Conservation (phyloP, 1,284 basidiomycete genomes). For the Leucoagaricus sp. region DNA sequence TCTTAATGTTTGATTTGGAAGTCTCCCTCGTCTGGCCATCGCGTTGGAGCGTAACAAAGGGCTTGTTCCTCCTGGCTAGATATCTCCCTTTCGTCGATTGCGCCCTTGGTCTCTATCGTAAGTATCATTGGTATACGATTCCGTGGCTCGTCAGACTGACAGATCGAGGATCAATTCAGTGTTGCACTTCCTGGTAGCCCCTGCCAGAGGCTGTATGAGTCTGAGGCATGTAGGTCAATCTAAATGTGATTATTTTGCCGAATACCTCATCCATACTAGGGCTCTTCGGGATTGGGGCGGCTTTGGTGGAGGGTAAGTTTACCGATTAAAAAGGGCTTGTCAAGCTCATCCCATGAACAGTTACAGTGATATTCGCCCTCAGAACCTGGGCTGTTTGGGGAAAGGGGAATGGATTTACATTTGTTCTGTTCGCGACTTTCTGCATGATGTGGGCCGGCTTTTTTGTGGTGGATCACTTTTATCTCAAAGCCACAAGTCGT, state of each 20-base stretch:
- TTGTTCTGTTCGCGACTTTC: background rate
- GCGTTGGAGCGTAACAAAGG: background rate
- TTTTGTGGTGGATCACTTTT: background rate
- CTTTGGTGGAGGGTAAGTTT: background rate
- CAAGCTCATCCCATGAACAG: background rate
- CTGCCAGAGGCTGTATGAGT: background rate
- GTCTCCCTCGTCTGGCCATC: background rate
- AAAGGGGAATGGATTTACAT: constrained; percentile 5
- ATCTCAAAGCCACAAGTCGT: constrained; percentile 2
- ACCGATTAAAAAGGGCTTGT: background rate
- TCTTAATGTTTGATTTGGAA: background rate
- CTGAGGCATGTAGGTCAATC: background rate
- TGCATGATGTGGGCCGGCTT: background rate
- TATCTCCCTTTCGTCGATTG: constrained; percentile 2
- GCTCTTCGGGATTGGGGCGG: constrained; percentile 2
- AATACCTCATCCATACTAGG: background rate
- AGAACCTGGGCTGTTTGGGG: constrained; percentile 16
- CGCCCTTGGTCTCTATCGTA: background rate
- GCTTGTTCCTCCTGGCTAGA: background rate
- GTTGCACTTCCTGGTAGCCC: background rate
- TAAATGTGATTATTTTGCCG: background rate
- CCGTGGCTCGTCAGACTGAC: background rate
- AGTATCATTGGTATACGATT: background rate
- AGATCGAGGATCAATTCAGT: background rate
- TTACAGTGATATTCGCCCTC: constrained; percentile 14